phyloP scores from a whole-genome alignment of 2,329 filamentous ascomycete genomes.

The Biscogniauxia sp. region DNA sequence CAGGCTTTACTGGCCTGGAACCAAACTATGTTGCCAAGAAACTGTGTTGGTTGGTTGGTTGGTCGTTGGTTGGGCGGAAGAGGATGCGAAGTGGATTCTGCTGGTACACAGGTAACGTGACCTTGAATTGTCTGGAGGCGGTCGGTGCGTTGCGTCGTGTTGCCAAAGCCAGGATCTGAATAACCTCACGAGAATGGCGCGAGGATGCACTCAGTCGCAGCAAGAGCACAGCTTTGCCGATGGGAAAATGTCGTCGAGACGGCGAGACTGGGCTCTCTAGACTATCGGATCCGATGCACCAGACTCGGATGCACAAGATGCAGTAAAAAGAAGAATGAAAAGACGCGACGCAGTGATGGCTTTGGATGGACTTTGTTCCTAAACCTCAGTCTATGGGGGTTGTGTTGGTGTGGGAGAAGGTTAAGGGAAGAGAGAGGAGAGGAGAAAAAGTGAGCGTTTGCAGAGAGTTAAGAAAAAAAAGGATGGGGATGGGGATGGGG shows the following conservation, averaged over 20 bases:
- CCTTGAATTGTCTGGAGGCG: slow-evolving; percentile 27
- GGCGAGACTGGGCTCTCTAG: slow-evolving; percentile 10
- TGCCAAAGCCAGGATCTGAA: slow-evolving; percentile 24
- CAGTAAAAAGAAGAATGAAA: slow-evolving; percentile 28
- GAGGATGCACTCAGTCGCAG: slow-evolving; percentile 13
- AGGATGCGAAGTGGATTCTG: slow-evolving; percentile 14
- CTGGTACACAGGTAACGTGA: slow-evolving; percentile 30
- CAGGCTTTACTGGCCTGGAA: not conserved
- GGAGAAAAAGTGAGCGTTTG: slow-evolving; percentile 27
- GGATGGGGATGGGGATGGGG: slow-evolving; percentile 37
- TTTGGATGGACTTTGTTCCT: slow-evolving; percentile 35
- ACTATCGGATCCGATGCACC: slow-evolving; percentile 24
- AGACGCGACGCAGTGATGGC: slow-evolving; percentile 33
- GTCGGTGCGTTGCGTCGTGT: slow-evolving; percentile 23
- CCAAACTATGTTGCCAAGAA: not conserved
- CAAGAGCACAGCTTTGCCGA: slow-evolving; percentile 12
- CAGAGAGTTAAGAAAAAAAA: slow-evolving; percentile 34
- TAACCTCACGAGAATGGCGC: slow-evolving; percentile 29
- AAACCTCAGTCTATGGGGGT: slow-evolving; percentile 31
- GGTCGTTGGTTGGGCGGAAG: slow-evolving; percentile 13
- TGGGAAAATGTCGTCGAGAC: slow-evolving; percentile 13
- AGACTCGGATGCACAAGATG: slow-evolving; percentile 24
- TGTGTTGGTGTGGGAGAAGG: slow-evolving; percentile 27
- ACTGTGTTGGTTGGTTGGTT: not conserved
- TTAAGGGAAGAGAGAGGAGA: slow-evolving; percentile 15